These are phyloP conservation scores for Rhizopogon sp. DNA, from an alignment of 768 basidiomycete genomes.

Conservation along the genomic window DNA sequence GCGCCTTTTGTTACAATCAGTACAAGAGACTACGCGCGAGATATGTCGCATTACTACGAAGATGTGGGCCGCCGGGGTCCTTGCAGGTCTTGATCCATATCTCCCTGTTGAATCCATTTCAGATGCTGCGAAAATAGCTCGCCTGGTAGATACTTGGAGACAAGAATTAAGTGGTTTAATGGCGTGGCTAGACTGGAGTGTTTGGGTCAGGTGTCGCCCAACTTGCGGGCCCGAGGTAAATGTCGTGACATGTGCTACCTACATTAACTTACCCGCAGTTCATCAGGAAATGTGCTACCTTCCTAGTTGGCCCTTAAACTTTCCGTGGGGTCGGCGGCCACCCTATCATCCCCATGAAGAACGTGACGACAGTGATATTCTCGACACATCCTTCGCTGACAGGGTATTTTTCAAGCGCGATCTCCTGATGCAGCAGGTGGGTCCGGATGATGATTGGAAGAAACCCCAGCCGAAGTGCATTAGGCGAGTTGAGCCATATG, in stretches of 20 bases:
- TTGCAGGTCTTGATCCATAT: constrained; percentile 5
- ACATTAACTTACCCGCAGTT: too few relatives aligned
- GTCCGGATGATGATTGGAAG: constrained; percentile 1
- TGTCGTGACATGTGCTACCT: too few relatives aligned
- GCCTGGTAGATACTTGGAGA: constrained; percentile 28
- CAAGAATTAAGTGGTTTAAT: constrained; percentile 32
- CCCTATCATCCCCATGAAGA: too few relatives aligned
- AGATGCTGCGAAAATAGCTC: constrained; percentile 1
- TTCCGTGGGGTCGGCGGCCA: background rate
- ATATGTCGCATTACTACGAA: constrained; percentile 15
- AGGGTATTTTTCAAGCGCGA: too few relatives aligned
- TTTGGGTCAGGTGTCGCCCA: constrained; percentile 45
- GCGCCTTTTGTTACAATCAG: constrained; percentile 8
- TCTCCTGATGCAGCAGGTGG: too few relatives aligned
- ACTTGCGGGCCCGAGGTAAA: constrained; percentile 40
- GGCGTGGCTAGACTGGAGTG: constrained; percentile 49
- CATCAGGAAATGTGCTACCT: constrained; percentile 6
- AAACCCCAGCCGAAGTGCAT: constrained; percentile 7
- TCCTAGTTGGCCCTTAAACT: constrained; percentile 1
- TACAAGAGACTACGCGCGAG: constrained; percentile 11
- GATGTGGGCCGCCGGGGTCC: constrained; percentile 16
- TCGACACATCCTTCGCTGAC: too few relatives aligned
- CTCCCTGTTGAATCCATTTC: background rate
- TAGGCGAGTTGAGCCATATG: constrained; percentile 2
- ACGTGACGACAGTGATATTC: too few relatives aligned